Base-by-base conservation (phyloP, 768 basidiomycete species). In the Suillus ampliporus region DNA sequence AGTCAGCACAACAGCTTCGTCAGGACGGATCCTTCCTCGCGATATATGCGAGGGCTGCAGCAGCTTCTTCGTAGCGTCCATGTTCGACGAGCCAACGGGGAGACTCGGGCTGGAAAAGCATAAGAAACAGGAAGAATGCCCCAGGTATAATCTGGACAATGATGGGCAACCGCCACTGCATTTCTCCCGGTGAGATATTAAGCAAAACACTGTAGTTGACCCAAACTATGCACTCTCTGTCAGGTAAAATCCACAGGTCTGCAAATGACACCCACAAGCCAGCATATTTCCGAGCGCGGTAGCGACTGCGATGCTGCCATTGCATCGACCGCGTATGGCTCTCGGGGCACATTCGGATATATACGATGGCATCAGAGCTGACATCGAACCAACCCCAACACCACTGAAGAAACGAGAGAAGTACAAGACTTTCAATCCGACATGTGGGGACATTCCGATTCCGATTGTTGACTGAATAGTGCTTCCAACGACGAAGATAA, bases 401-500 rank as follows among this genome's bases (percentile, higher is more conserved):
- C 84, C 86, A 8, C 79, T 74, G 0, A 86, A 65, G 75, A 84
- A 84, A 10, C 83, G 79, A 54, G 73, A 66, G 51, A 77, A 68
- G 61, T 72, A 78, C 15, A 77, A 64, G 5, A 77, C 17, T 28
- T 74, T 51, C 15, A 78, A 67, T 17, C 71, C 74, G 4, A 68
- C 63, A 10, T 61, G 58, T 5, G 68, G 58, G 41, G 70, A 65
- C 51, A 66, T 72, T 35, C 77, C 74, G 28, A 79, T 63, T 13
- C 76, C 76, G 26, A 74, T 68, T 59, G 72, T 68, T n/a, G 72
- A 67, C 48, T 80, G 79, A 57, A 80, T 69, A 23, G 69, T 53
- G 26, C 75, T 73, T 41, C 78, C 79, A 34, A 80, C 44, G 51
- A 78, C 13, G 61, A 71, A 80, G 51, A 79, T 61, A 38, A 71